These are phyloP conservation scores for Epichloe elymi DNA, from an alignment of 2,329 filamentous ascomycete species.

Conservation along the genomic window DNA sequence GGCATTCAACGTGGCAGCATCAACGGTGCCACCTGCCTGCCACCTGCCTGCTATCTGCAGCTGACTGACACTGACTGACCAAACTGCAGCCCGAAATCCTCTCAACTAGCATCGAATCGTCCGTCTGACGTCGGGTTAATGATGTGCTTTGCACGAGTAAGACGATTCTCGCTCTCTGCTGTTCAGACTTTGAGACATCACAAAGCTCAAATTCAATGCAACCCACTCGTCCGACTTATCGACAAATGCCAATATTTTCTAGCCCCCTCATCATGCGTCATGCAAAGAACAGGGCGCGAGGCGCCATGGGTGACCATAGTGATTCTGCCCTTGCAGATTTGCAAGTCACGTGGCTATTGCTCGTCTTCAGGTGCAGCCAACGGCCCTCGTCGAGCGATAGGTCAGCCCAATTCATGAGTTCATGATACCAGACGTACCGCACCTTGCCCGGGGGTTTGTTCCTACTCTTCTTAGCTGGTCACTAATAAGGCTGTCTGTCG, in stretches of 20 bases:
- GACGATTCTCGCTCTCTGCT: background rate
- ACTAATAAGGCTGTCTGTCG: background rate
- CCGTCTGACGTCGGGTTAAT: background rate
- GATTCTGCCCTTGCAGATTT: too few species aligned
- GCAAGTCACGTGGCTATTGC: background rate
- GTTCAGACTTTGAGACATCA: background rate
- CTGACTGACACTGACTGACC: background rate
- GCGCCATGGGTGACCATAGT: too few species aligned
- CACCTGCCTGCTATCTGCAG: background rate
- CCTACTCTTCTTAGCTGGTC: background rate
- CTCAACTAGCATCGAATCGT: background rate
- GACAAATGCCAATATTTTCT: background rate
- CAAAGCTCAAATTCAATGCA: background rate
- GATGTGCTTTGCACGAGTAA: slow-evolving; percentile 2
- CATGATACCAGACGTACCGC: background rate
- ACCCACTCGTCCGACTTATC: background rate
- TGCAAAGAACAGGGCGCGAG: too few species aligned
- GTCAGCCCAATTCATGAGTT: background rate
- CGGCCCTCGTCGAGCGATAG: background rate
- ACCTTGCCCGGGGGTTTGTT: background rate
- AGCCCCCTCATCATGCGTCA: too few species aligned
- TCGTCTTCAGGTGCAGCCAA: background rate
- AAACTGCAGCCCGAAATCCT: background rate
- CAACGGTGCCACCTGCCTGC: background rate
- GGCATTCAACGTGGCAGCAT: background rate